phyloP scores from a whole-genome alignment of 2,329 filamentous ascomycete species.

The Talaromyces verruculosus region DNA sequence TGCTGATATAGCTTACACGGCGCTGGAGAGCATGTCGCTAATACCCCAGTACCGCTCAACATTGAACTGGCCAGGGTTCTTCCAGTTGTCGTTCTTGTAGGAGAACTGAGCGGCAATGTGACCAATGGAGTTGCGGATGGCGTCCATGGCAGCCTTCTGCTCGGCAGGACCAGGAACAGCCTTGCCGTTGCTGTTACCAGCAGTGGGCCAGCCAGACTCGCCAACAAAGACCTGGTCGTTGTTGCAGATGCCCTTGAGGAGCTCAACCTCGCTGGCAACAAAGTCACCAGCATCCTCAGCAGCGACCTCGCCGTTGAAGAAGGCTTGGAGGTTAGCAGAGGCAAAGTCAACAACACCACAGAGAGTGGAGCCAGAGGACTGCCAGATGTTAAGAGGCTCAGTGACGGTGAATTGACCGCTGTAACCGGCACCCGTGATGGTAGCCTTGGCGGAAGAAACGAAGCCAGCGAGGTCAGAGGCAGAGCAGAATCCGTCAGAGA shows the following conservation, averaged over 20 bases:
- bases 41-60: conserved; percentile 80
- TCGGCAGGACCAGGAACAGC: conserved; percentile 66
- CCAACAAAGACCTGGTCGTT: conserved; percentile 61
- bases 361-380: conserved; percentile 59
- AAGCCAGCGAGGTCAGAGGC: conserved; percentile 66
- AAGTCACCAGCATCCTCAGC: conserved; percentile 72
- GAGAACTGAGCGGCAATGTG: conserved; percentile 77
- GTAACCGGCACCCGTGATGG: conserved; percentile 67
- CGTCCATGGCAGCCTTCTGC: conserved; percentile 71
- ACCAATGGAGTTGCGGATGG: conserved; percentile 67
- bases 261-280: conserved; percentile 68
- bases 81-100: conserved; percentile 78
- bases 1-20: conserved; percentile 9
- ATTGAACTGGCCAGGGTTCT: conserved; percentile 64
- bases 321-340: conserved; percentile 86
- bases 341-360: conserved; percentile 76
- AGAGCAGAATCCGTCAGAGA: conserved; percentile 71
- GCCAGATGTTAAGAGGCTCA: conserved; percentile 78
- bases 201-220: conserved; percentile 86
- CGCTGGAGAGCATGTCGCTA: conserved; percentile 12
- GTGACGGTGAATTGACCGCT: conserved; percentile 75
- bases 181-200: conserved; percentile 67
- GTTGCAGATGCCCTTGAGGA: conserved; percentile 70
- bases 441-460: conserved; percentile 64
- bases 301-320: conserved; percentile 74